Percentiles rank a stretch among this genome's conserved stretches.
Conservation (phyloP, 106 monocot species). For the Cymbidium sinense region DNA sequence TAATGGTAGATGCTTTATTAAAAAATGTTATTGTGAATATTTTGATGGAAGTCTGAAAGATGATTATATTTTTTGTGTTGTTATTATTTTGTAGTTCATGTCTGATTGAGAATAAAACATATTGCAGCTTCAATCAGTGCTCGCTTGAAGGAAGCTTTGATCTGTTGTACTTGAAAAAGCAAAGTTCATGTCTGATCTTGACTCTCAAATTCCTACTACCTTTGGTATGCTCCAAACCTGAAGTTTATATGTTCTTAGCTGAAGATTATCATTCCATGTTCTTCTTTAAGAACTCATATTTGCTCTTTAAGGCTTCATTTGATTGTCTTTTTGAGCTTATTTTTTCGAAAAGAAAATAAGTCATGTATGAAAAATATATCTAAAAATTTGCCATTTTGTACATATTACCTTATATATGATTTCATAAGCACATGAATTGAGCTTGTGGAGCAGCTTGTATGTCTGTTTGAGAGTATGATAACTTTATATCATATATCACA, state of each 20-base stretch:
- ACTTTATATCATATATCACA: too few relatives aligned
- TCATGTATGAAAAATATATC: too few relatives aligned
- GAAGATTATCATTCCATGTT: neutral
- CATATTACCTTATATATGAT: too few relatives aligned
- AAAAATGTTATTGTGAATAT: too few relatives aligned
- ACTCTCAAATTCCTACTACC: neutral
- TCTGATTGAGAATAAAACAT: neutral
- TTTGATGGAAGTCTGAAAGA: neutral
- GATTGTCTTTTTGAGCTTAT: neutral
- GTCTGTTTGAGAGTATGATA: too few relatives aligned
- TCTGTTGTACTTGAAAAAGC: neutral
- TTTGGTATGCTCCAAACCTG: neutral
- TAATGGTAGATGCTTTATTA: neutral
- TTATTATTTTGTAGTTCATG: neutral
- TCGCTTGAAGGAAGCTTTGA: neutral
- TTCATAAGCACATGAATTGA: too few relatives aligned
- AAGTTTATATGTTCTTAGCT: neutral
- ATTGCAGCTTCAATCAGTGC: neutral
- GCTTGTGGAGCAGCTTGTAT: too few relatives aligned
- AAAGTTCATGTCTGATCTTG: conserved; percentile 7
- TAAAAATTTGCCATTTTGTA: too few relatives aligned
- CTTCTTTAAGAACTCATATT: neutral
- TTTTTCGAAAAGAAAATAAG: neutral
- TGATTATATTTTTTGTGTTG: neutral
- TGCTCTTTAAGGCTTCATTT: neutral